Evolutionary conservation across 305 asterid genomes (phyloP), one percentile per base, ranked within the genome.

Genomic region (Andrographis paniculata): DNA sequence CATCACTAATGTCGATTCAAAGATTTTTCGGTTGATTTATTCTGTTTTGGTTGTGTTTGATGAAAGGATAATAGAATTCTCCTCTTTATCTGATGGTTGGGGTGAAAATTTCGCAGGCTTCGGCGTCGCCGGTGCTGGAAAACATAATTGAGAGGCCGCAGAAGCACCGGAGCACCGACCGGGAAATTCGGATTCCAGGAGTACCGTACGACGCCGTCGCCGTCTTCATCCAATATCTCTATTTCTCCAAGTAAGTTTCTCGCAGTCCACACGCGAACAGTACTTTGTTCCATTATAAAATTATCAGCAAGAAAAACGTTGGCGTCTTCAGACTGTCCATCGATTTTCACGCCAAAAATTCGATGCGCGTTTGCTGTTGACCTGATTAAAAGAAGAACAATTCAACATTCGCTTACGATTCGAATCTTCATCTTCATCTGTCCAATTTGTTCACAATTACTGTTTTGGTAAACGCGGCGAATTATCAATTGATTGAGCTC

Each of bases 201-300:
- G 97, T 88, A 16, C 97, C 97, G 0, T 68, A 70, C 73, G 93
- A 79, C 50, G 95, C 97, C 58, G 97, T 88, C 44, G 55, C 63
- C 4, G 75, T 54, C 52, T 88, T 84, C 78, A 48, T 88, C 51
- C 76, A 69, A 40, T 81, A 73, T 63, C 71, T 88, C 16, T 77
- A 72, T 70, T 75, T 78, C 37, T 55, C 77, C 78, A 72, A 61
- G 97, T 84, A 27, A 75, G 94, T 73, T 52, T 53, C 24, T 14
- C 37, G 17, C 15, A 9, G 33, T 18, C 52, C 65, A 57, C 64
- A 28, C 43, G 8, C 20, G 14, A 33, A 30, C 59, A 68, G 42
- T 12, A 37, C 21, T 28, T 15, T 19, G 38, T 14, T 40, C 40
- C 13, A 22, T 37, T 17, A 37, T 13, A 1, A 37, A 13, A 13